phyloP scores from a whole-genome alignment of 2,329 filamentous ascomycete species.

The Graphilbum fragrans region DNA sequence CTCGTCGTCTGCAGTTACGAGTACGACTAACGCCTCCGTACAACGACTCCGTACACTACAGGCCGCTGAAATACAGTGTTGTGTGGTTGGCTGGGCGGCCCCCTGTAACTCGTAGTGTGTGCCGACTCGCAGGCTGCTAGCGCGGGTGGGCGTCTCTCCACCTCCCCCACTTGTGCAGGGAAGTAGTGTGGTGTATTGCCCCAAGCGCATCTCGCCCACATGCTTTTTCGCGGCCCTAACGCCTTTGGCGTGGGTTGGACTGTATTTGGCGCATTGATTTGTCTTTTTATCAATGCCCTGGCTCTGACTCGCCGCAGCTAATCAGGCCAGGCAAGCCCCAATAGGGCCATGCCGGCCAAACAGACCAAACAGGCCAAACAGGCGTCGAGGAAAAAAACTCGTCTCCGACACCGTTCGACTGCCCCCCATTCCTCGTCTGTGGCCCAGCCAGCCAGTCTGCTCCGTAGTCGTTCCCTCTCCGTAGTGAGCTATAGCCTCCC shows the following conservation, averaged over 20 bases:
- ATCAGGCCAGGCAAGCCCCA: background rate
- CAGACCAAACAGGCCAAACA: background rate
- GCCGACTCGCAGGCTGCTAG: too few species aligned
- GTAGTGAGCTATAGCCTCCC: too few species aligned
- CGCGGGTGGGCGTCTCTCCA: background rate
- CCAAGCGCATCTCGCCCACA: background rate
- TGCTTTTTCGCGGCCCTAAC: background rate
- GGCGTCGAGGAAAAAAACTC: background rate
- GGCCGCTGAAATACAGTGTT: background rate
- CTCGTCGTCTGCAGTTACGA: too few species aligned
- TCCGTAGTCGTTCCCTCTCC: too few species aligned
- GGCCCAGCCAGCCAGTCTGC: slow-evolving; percentile 1
- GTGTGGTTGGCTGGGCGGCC: background rate
- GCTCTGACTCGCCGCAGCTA: slow-evolving; percentile 11
- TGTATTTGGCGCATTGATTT: background rate
- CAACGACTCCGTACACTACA: too few species aligned
- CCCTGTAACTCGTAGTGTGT: background rate
- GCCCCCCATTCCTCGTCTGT: background rate
- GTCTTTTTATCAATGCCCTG: slow-evolving; percentile 12
- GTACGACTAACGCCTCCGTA: too few species aligned
- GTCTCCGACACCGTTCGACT: slow-evolving; percentile 12
- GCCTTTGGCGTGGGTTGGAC: background rate
- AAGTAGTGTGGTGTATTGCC: background rate
- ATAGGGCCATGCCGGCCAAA: background rate
- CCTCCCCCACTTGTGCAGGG: background rate